Conservation (phyloP, 768 basidiomycete genomes). For the Lactifluus piperatus region DNA sequence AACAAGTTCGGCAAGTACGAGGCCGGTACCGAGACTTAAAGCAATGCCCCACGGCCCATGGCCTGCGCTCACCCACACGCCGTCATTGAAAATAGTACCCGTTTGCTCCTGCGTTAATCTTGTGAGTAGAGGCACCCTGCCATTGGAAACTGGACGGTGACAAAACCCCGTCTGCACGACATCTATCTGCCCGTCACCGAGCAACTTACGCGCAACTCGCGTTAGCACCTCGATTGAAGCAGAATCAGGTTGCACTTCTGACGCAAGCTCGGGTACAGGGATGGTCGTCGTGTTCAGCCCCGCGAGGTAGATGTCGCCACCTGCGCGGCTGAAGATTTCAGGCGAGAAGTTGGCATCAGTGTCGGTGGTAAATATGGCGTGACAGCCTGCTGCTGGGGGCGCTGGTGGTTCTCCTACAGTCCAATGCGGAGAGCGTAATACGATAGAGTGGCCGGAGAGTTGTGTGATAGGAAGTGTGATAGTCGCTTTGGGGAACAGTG, state of each 20-base stretch:
- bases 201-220: slow-evolving; percentile 13
- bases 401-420: neutral
- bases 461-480: slow-evolving; percentile 25
- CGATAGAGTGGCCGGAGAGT: slow-evolving; percentile 26
- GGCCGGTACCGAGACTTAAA: slow-evolving; percentile 28
- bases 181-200: slow-evolving; percentile 22
- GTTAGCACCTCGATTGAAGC: slow-evolving; percentile 12
- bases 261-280: slow-evolving; percentile 24
- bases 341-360: slow-evolving; percentile 24
- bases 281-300: slow-evolving; percentile 25
- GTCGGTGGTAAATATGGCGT: slow-evolving; percentile 28
- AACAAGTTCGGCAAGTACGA: slow-evolving; percentile 26
- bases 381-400: slow-evolving; percentile 19
- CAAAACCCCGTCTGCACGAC: slow-evolving; percentile 26
- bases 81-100: slow-evolving; percentile 22
- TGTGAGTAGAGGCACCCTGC: slow-evolving; percentile 28
- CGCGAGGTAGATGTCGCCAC: slow-evolving; percentile 28
- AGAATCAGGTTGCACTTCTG: slow-evolving; percentile 12
- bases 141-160: slow-evolving; percentile 30
- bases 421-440: slow-evolving; percentile 25
- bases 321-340: slow-evolving; percentile 27
- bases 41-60: slow-evolving; percentile 35
- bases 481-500: slow-evolving; percentile 27
- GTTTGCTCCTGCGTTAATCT: slow-evolving; percentile 24
- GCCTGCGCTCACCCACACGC: slow-evolving; percentile 29